Conservation (phyloP, 345 rosid genomes). For the Arabis hirsuta region DNA sequence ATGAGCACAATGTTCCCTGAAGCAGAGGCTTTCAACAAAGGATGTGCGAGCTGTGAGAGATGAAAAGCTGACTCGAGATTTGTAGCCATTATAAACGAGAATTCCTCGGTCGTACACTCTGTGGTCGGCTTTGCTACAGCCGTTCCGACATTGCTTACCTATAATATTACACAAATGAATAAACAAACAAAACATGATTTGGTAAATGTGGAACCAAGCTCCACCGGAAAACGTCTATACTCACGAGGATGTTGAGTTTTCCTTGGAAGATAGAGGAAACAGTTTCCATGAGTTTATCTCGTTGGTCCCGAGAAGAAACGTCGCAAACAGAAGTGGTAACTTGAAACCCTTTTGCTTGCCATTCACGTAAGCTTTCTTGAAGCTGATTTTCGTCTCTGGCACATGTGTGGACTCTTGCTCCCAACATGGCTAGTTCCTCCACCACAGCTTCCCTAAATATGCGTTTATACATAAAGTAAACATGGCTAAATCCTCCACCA, state of each 20-base stretch:
- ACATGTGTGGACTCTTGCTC: constrained; percentile 44
- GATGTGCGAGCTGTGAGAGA: constrained; percentile 71
- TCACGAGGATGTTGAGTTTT: constrained; percentile 40
- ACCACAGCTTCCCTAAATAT: constrained; percentile 38
- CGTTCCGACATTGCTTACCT: constrained; percentile 88
- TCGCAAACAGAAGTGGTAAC: constrained; percentile 32
- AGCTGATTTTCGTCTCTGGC: constrained; percentile 36
- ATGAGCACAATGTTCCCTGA: constrained; percentile 67
- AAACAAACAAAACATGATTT: constrained; percentile 3
- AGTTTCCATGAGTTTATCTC: constrained; percentile 34
- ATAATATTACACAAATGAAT: not conserved
- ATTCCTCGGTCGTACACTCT: constrained; percentile 59
- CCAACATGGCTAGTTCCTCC: constrained; percentile 38
- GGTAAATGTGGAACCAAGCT: not conserved
- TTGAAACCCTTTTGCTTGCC: constrained; percentile 36
- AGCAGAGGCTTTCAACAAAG: constrained; percentile 66
- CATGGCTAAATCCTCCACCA: no score
- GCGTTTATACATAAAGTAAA: no score
- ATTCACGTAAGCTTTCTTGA: constrained; percentile 36
- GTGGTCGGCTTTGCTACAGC: constrained; percentile 58
- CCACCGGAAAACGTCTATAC: not conserved
- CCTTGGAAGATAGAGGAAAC: constrained; percentile 48
- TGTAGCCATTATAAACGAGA: constrained; percentile 59
- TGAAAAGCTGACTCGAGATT: constrained; percentile 81
- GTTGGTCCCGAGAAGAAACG: constrained; percentile 36